Conservation (phyloP, 1,284 basidiomycete species). For the Fomitopsis schrenkii region DNA sequence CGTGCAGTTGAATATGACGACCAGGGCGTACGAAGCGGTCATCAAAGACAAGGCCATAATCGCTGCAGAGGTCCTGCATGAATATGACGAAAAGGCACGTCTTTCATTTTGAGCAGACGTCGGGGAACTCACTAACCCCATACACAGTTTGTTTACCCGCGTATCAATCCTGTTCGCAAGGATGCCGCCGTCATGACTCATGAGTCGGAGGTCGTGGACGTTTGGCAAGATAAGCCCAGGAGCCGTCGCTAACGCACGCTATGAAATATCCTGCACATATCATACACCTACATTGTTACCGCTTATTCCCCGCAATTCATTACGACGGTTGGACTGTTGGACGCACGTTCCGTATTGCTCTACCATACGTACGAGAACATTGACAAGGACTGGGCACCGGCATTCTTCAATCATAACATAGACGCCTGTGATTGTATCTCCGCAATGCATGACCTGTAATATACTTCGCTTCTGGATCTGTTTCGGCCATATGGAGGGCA, state of each 20-base stretch:
- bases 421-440: no score
- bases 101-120: not conserved
- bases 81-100: constrained; percentile 75
- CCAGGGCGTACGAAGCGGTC: constrained; percentile 54
- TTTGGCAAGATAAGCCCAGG: constrained; percentile 1
- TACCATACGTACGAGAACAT: no score
- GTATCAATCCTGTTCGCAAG: constrained; percentile 67
- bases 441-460: not conserved
- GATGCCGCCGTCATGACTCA: constrained; percentile 85
- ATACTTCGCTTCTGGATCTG: not conserved
- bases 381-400: no score
- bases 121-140: constrained; percentile 1
- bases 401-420: no score
- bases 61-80: constrained; percentile 78
- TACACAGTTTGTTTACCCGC: constrained; percentile 75
- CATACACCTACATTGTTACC: not conserved
- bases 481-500: not conserved
- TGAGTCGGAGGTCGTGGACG: constrained; percentile 64
- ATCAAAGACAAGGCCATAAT: constrained; percentile 76
- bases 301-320: no score
- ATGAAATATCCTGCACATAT: not conserved
- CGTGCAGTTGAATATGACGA: constrained; percentile 49
- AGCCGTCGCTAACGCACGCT: not conserved
- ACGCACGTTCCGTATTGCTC: no score
- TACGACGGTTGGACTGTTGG: no score